Evolutionary conservation across 2,329 filamentous ascomycete genomes (phyloP).

Genomic region (Hymenotorrendiella dingleyae): DNA sequence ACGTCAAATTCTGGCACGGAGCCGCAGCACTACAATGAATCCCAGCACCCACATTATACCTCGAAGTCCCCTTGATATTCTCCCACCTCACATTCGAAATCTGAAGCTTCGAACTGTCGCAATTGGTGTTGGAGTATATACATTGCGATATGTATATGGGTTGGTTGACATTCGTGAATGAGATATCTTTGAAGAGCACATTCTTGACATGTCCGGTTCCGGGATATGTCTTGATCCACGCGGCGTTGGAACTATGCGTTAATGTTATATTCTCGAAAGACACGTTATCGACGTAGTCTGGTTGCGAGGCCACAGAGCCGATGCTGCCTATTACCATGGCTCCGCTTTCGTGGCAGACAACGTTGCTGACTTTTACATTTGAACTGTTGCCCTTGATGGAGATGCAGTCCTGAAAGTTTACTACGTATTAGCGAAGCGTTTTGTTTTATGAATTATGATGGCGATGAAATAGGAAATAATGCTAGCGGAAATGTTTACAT

Average conservation of each 20-base stretch:
- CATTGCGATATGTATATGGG: conserved; percentile 43
- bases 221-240: conserved; percentile 34
- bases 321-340: conserved; percentile 47
- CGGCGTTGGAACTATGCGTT: conserved; percentile 30
- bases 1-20: conserved; percentile 12
- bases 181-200: conserved; percentile 26
- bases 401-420: conserved; percentile 38
- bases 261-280: conserved; percentile 43
- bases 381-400: conserved; percentile 54
- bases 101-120: conserved; percentile 48
- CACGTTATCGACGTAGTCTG: conserved; percentile 51
- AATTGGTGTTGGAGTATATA: conserved; percentile 39
- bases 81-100: conserved; percentile 54
- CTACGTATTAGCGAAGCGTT: too few relatives aligned
- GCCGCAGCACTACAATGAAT: conserved; percentile 13
- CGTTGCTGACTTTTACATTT: conserved; percentile 51
- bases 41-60: conserved; percentile 23
- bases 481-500: neutral
- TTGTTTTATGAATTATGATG: too few relatives aligned
- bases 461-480: neutral
- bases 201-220: conserved; percentile 32
- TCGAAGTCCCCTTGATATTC: conserved; percentile 52
- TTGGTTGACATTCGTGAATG: conserved; percentile 39
- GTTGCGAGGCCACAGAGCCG: conserved; percentile 40
- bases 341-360: conserved; percentile 55